phyloP scores from a whole-genome alignment of 148 eudicot genomes.

The Spergularia bocconei region DNA sequence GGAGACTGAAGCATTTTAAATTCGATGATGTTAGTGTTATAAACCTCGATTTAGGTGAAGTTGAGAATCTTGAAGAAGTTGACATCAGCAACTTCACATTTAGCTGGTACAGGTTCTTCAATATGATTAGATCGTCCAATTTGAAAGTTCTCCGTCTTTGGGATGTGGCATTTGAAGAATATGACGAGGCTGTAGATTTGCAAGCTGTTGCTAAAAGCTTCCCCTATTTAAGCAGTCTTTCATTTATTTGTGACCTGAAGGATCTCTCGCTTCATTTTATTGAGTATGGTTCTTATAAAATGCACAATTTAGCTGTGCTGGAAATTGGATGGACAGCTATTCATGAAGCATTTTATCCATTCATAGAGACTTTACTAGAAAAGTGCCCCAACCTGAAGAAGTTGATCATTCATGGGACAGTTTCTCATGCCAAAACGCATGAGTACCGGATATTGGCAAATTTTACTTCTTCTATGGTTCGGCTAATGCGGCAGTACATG shows the following conservation, averaged over 20 bases:
- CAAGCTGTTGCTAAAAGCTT: constrained; percentile 72
- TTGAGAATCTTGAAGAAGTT: constrained; percentile 77
- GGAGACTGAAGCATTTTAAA: constrained; percentile 56
- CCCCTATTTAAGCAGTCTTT: constrained; percentile 52
- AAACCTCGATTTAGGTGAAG: constrained; percentile 82
- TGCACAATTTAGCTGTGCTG: constrained; percentile 59
- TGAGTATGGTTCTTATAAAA: constrained; percentile 48
- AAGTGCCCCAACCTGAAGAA: constrained; percentile 75
- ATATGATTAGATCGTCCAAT: constrained; percentile 72
- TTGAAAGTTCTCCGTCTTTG: constrained; percentile 74
- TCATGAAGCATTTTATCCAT: constrained; percentile 55
- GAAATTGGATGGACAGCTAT: constrained; percentile 85
- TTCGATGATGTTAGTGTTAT: constrained; percentile 89
- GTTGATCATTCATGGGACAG: constrained; percentile 69
- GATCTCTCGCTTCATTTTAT: constrained; percentile 62
- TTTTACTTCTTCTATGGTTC: constrained; percentile 68
- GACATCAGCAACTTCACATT: constrained; percentile 89
- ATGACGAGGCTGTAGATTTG: constrained; percentile 79
- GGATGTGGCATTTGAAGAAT: constrained; percentile 84
- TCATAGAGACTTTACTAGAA: constrained; percentile 63
- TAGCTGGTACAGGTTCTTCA: constrained; percentile 77
- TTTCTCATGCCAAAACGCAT: constrained; percentile 71
- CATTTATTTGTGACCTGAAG: constrained; percentile 66
- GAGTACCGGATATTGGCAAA: constrained; percentile 69
- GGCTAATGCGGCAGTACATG: constrained; percentile 68